These are phyloP conservation scores for Thalassia testudinum DNA, from an alignment of 116 monocot species.

Conservation along the genomic window DNA sequence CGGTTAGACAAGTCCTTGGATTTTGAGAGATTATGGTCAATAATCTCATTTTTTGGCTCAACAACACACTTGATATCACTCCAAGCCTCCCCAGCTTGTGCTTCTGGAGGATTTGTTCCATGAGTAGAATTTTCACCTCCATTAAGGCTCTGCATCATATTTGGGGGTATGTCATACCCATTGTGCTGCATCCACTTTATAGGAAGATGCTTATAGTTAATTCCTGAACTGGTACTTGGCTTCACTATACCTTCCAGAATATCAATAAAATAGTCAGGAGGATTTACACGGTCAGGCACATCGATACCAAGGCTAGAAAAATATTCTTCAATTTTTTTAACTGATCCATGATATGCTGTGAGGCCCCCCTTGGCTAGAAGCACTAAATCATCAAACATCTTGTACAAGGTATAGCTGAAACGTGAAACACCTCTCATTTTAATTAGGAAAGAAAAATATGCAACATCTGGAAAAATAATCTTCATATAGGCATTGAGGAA, in stretches of 20 bases:
- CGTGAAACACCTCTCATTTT: slow-evolving; percentile 1
- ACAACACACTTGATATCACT: slow-evolving; percentile 26
- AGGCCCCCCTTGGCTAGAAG: slow-evolving; percentile 96
- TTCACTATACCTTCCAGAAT: slow-evolving; percentile 93
- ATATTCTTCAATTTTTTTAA: slow-evolving; percentile 85
- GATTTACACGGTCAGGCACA: slow-evolving; percentile 95
- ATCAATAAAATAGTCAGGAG: slow-evolving; percentile 94
- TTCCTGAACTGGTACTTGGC: slow-evolving; percentile 45
- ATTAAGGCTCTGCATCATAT: slow-evolving; percentile 51
- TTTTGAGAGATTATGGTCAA: slow-evolving; percentile 32
- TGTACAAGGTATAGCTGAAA: slow-evolving; percentile 77
- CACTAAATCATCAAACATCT: slow-evolving; percentile 96
- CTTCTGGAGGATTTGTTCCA: slow-evolving; percentile 9
- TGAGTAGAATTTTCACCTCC: slow-evolving; percentile 9
- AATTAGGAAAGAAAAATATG: background rate
- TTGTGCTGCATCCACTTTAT: slow-evolving; percentile 95
- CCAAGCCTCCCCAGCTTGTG: slow-evolving; percentile 35
- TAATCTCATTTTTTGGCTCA: slow-evolving; percentile 28
- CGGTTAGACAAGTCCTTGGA: slow-evolving; percentile 57
- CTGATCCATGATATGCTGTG: slow-evolving; percentile 82
- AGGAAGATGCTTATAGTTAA: slow-evolving; percentile 67
- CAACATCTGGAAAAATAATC: too few relatives aligned
- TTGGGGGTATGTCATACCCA: slow-evolving; percentile 66
- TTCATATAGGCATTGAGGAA: too few relatives aligned
- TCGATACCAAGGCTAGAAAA: slow-evolving; percentile 81